These are phyloP conservation scores for Solanum stenotomum DNA, from an alignment of 257 asterid species.

Conservation along the genomic window DNA sequence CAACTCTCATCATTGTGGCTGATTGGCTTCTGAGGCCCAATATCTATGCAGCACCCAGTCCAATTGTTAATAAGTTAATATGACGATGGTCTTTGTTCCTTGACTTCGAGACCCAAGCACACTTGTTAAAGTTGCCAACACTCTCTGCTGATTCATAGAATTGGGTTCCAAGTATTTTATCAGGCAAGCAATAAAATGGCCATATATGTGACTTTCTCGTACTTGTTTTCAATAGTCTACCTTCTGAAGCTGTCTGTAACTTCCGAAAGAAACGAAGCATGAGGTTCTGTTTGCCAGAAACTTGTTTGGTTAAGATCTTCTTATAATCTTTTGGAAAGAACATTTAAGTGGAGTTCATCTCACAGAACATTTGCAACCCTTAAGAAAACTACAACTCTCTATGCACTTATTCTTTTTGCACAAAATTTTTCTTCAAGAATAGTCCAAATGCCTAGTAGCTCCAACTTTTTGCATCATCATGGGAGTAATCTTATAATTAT, in stretches of 20 bases:
- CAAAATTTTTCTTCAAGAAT: too few relatives aligned
- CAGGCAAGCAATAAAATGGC: neutral
- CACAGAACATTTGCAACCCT: too few relatives aligned
- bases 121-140: neutral
- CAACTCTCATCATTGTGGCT: neutral
- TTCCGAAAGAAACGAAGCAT: neutral
- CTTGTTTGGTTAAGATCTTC: neutral
- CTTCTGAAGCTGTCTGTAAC: neutral
- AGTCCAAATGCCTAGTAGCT: too few relatives aligned
- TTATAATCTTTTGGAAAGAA: neutral
- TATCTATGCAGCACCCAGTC: neutral
- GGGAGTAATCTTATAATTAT: too few relatives aligned
- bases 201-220: neutral
- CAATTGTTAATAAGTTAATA: neutral
- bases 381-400: too few relatives aligned
- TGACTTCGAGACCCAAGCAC: neutral
- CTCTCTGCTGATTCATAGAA: neutral
- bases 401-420: too few relatives aligned
- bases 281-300: neutral
- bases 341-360: too few relatives aligned
- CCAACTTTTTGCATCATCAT: too few relatives aligned
- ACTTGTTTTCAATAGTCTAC: neutral
- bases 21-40: neutral
- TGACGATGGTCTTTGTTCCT: neutral
- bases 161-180: neutral